phyloP scores from a whole-genome alignment of 2,329 filamentous ascomycete species.

The Fusarium paranaense region DNA sequence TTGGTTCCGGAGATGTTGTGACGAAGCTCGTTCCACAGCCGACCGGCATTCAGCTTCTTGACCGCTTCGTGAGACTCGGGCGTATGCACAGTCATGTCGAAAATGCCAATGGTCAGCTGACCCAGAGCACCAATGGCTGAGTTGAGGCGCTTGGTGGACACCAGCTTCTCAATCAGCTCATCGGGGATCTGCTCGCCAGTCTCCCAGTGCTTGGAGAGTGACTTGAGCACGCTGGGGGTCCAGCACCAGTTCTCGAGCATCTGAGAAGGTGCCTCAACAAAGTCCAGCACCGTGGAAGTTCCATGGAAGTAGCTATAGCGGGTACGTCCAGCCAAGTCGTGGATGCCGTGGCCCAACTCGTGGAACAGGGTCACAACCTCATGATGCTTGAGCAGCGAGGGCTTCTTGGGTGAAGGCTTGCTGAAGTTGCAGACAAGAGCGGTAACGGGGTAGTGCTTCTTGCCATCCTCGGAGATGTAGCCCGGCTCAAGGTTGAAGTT shows the following conservation, averaged over 20 bases:
- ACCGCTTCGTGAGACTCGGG: slow-evolving; percentile 76
- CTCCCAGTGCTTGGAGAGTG: slow-evolving; percentile 79
- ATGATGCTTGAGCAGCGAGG: slow-evolving; percentile 83
- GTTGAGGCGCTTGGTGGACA: slow-evolving; percentile 84
- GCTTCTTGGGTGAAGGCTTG: slow-evolving; percentile 81
- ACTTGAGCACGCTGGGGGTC: slow-evolving; percentile 72
- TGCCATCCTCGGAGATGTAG: slow-evolving; percentile 74
- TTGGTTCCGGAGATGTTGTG: slow-evolving; percentile 78
- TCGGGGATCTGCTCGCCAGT: slow-evolving; percentile 78
- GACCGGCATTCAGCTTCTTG: slow-evolving; percentile 72
- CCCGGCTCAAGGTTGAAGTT: slow-evolving; percentile 86
- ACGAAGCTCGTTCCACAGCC: slow-evolving; percentile 78
- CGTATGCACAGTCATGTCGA: slow-evolving; percentile 85
- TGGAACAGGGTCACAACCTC: slow-evolving; percentile 88
- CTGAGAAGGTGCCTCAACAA: slow-evolving; percentile 78
- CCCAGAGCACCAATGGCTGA: slow-evolving; percentile 82
- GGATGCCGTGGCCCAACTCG: slow-evolving; percentile 78
- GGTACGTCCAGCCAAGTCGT: slow-evolving; percentile 73
- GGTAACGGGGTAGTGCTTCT: slow-evolving; percentile 79
- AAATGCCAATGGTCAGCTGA: slow-evolving; percentile 84
- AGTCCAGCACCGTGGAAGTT: slow-evolving; percentile 74
- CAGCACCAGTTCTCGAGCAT: slow-evolving; percentile 85
- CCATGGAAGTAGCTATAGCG: slow-evolving; percentile 76
- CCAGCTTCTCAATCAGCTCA: slow-evolving; percentile 78
- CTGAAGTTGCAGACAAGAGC: slow-evolving; percentile 88